Conservation (phyloP, 164 flowering plant species). For the Paratinospora sagittata region DNA sequence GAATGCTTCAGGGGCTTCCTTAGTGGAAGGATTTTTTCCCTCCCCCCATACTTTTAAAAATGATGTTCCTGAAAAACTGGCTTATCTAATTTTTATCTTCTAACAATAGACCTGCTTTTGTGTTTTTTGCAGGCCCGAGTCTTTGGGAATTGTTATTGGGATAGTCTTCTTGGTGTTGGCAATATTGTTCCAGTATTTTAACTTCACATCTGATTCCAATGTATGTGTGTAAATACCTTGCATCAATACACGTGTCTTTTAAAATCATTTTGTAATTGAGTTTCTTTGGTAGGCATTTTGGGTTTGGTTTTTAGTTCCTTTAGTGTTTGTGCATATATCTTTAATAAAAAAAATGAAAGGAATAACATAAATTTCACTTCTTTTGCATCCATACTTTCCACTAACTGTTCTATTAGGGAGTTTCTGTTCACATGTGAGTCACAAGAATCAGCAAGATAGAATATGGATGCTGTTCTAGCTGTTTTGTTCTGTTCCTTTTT, state of each 20-base stretch:
- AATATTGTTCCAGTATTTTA: slow-evolving; percentile 69
- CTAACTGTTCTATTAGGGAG: no score
- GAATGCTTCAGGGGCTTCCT: neutral
- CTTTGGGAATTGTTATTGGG: slow-evolving; percentile 87
- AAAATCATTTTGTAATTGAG: neutral
- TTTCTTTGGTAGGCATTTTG: neutral
- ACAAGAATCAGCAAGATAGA: neutral
- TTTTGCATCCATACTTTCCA: neutral
- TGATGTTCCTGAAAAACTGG: neutral
- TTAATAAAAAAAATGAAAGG: neutral
- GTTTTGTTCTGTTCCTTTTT: neutral
- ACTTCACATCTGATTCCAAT: slow-evolving; percentile 74
- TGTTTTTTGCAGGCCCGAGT: slow-evolving; percentile 75
- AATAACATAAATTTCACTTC: neutral
- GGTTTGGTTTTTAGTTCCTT: neutral
- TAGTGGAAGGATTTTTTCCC: neutral
- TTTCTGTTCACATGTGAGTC: neutral
- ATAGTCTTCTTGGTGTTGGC: slow-evolving; percentile 73
- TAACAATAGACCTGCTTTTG: neutral
- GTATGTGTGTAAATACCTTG: slow-evolving; percentile 39
- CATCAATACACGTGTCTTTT: neutral
- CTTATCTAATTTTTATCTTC: neutral
- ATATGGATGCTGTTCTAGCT: neutral
- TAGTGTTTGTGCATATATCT: neutral
- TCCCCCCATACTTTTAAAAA: neutral